These are phyloP conservation scores for Rosa chinensis DNA, from an alignment of 306 rosid species.

Conservation along the genomic window DNA sequence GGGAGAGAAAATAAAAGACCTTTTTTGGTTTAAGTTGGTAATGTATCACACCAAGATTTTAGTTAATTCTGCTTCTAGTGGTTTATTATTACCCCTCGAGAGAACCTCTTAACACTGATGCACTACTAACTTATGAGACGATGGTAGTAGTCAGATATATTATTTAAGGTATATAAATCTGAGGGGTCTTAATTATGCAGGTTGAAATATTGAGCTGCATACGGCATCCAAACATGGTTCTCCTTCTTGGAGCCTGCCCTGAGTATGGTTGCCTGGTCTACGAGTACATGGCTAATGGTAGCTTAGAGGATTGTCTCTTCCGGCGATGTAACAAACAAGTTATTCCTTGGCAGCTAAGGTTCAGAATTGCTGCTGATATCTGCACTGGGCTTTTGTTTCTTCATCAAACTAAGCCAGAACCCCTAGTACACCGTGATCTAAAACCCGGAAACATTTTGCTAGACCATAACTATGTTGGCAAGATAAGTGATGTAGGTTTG, in stretches of 20 bases:
- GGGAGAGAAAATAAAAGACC: not conserved
- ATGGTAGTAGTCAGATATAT: not conserved
- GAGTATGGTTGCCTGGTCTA: constrained; percentile 79
- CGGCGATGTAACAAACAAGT: constrained; percentile 38
- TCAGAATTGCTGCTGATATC: constrained; percentile 80
- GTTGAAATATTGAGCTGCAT: constrained; percentile 76
- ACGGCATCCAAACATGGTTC: constrained; percentile 91
- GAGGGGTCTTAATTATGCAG: constrained; percentile 26
- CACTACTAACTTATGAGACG: not conserved
- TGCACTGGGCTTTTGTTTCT: constrained; percentile 78
- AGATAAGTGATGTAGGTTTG: constrained; percentile 87
- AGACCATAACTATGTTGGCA: constrained; percentile 76
- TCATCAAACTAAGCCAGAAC: constrained; percentile 79
- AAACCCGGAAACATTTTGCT: constrained; percentile 84
- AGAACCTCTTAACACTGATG: not conserved
- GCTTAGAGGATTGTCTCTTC: constrained; percentile 83
- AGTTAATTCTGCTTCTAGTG: too few species aligned
- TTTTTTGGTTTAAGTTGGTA: not conserved
- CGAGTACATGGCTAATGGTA: constrained; percentile 81
- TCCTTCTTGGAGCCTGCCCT: constrained; percentile 86
- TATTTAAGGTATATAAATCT: too few species aligned
- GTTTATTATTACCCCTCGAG: not conserved
- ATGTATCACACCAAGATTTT: not conserved
- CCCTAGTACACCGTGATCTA: constrained; percentile 85
- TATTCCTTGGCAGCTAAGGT: constrained; percentile 80